Conservation (phyloP, 129 eudicot genomes). For the Arctium lappa region DNA sequence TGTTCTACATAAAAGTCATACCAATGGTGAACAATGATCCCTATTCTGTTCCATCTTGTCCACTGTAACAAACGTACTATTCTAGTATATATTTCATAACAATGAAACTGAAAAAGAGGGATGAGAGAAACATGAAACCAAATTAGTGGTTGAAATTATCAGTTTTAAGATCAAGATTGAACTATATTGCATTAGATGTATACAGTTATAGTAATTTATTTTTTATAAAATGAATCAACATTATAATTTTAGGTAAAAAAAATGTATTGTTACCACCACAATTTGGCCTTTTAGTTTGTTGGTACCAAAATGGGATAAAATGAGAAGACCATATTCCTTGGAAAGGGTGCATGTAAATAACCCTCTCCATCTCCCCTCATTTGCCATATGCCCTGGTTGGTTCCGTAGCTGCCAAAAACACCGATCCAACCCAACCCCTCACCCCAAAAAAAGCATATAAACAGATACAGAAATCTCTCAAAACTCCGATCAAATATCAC, state of each 20-base stretch:
- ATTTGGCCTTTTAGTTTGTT: neutral
- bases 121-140: no score
- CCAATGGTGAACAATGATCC: no score
- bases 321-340: neutral
- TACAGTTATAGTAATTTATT: no score
- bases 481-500: constrained; percentile 20
- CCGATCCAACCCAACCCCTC: constrained; percentile 29
- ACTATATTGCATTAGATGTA: no score
- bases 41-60: no score
- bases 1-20: no score
- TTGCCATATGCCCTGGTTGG: constrained; percentile 3
- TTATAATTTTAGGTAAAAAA: neutral
- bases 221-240: neutral
- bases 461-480: neutral
- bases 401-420: constrained; percentile 35
- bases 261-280: neutral
- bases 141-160: no score
- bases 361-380: neutral
- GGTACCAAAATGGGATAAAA: constrained; percentile 12
- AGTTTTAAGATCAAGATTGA: no score
- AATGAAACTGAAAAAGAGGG: no score
- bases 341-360: constrained; percentile 13
- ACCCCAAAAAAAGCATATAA: neutral
- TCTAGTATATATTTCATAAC: no score
- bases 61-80: no score